phyloP scores from a whole-genome alignment of 352 stramenopile genomes.

The Blastocystis sp. region DNA sequence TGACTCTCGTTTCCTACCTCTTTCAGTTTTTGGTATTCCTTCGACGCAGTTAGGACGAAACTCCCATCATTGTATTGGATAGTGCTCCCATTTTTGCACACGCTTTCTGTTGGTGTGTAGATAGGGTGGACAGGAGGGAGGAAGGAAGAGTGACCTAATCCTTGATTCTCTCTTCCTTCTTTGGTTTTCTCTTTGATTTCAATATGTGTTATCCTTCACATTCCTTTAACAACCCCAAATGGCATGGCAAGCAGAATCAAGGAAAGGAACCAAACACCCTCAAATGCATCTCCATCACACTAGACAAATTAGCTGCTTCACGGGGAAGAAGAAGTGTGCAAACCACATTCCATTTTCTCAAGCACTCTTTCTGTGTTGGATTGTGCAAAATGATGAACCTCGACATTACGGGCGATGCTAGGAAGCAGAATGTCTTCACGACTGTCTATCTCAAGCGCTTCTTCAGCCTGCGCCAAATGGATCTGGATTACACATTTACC shows the following conservation, averaged over 20 bases:
- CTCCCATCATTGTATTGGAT: background rate
- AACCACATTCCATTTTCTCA: background rate
- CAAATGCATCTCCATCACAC: no score
- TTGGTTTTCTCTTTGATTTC: no score
- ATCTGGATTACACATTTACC: conserved; percentile 83
- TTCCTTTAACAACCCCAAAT: no score
- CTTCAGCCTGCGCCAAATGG: conserved; percentile 82
- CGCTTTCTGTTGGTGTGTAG: no score
- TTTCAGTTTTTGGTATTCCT: background rate
- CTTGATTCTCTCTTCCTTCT: no score
- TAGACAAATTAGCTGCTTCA: background rate
- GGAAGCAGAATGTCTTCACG: conserved; percentile 43
- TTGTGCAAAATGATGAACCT: conserved; percentile 43
- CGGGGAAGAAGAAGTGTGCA: background rate
- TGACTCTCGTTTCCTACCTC: background rate
- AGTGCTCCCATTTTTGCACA: no score
- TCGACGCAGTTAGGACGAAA: background rate
- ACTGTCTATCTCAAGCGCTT: conserved; percentile 78
- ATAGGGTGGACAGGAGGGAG: no score
- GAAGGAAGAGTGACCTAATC: no score
- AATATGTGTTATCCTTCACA: no score
- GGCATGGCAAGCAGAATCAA: no score
- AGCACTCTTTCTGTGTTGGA: background rate
- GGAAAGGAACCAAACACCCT: no score
- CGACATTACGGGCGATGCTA: conserved; percentile 18